phyloP scores from a whole-genome alignment of 768 basidiomycete genomes.

The Hemileccinum rubropunctum region DNA sequence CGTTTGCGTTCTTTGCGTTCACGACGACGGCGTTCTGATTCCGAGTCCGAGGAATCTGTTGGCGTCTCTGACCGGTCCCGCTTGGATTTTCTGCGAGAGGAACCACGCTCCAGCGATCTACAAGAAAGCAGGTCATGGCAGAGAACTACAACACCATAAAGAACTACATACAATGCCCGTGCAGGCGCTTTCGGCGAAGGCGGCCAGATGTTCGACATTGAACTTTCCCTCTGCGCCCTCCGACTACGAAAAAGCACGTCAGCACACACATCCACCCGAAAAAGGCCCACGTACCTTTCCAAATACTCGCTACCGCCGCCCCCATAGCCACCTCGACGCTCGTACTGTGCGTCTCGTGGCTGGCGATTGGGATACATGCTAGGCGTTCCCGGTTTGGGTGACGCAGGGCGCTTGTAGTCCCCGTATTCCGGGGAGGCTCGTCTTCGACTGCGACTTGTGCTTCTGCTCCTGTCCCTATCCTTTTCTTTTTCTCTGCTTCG shows the following conservation, averaged over 20 bases:
- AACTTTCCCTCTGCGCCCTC: slow-evolving; percentile 59
- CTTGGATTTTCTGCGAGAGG: slow-evolving; percentile 56
- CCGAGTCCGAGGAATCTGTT: slow-evolving; percentile 46
- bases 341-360: slow-evolving; percentile 9
- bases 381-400: slow-evolving; percentile 38
- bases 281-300: slow-evolving; percentile 53
- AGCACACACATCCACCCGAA: not conserved
- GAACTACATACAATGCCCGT: slow-evolving; percentile 49
- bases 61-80: slow-evolving; percentile 48
- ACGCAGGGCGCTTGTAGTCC: slow-evolving; percentile 49
- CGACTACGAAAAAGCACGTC: slow-evolving; percentile 48
- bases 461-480: slow-evolving; percentile 13
- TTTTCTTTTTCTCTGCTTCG: slow-evolving; percentile 21
- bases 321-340: slow-evolving; percentile 30
- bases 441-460: slow-evolving; percentile 24
- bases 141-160: not conserved
- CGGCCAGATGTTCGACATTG: slow-evolving; percentile 71
- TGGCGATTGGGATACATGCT: slow-evolving; percentile 55
- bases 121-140: not conserved
- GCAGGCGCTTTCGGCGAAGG: slow-evolving; percentile 70
- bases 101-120: slow-evolving; percentile 56
- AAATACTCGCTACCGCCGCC: slow-evolving; percentile 50
- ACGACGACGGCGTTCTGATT: slow-evolving; percentile 56
- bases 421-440: slow-evolving; percentile 59
- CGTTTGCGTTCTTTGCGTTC: slow-evolving; percentile 63